These are phyloP conservation scores for Pelargonium cotyledonis DNA, from an alignment of 441 rosid genomes.

Conservation along the genomic window DNA sequence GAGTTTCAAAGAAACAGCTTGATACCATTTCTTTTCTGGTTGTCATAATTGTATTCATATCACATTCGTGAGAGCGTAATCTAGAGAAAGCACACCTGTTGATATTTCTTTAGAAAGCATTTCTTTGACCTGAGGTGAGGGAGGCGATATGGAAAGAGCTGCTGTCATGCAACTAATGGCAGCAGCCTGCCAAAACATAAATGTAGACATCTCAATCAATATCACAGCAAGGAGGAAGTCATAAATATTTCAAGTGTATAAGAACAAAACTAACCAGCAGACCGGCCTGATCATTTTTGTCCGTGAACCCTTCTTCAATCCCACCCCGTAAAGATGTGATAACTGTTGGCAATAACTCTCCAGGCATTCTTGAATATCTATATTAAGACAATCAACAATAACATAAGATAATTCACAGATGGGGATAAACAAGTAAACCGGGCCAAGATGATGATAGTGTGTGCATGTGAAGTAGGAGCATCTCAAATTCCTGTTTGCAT, in stretches of 20 bases:
- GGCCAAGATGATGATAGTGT: not conserved
- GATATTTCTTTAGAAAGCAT: constrained; percentile 58
- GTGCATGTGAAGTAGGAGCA: not conserved
- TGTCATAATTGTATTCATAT: not conserved
- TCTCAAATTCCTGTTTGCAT: not conserved
- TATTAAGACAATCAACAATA: constrained; percentile 22
- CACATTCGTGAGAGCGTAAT: not conserved
- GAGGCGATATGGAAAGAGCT: constrained; percentile 70
- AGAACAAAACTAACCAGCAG: constrained; percentile 51
- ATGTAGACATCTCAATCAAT: constrained; percentile 10
- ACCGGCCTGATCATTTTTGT: constrained; percentile 62
- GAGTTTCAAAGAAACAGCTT: not conserved
- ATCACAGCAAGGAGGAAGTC: constrained; percentile 13
- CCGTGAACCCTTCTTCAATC: constrained; percentile 53
- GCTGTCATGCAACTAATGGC: constrained; percentile 69
- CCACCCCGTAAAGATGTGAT: constrained; percentile 48
- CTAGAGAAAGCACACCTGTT: constrained; percentile 42
- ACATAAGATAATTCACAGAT: constrained; percentile 10
- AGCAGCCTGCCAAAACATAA: constrained; percentile 47
- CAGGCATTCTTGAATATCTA: constrained; percentile 88
- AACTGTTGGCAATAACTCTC: constrained; percentile 61
- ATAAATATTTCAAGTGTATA: not conserved
- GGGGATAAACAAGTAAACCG: constrained; percentile 17
- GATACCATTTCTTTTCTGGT: not conserved
- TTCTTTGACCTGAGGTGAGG: constrained; percentile 46